phyloP scores from a whole-genome alignment of 2,329 filamentous ascomycete species.

The Sclerotinia spermophila region DNA sequence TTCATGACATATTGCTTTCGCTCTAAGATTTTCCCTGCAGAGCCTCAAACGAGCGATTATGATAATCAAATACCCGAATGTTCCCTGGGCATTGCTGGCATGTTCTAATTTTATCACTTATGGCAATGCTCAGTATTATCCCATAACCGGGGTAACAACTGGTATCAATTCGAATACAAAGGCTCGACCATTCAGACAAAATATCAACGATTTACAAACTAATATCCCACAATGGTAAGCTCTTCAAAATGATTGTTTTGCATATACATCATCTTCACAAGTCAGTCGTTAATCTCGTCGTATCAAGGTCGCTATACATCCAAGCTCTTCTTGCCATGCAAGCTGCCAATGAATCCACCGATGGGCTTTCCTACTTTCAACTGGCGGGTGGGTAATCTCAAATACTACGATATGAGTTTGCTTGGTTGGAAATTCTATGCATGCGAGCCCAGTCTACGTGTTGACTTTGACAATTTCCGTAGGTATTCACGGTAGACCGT shows the following conservation, averaged over 20 bases:
- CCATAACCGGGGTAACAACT: conserved; percentile 26
- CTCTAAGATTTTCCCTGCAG: background rate
- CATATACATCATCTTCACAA: background rate
- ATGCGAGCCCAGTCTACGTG: background rate
- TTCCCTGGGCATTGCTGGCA: background rate
- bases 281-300: conserved; percentile 8
- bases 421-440: background rate
- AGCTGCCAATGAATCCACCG: conserved; percentile 22
- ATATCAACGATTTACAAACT: conserved; percentile 30
- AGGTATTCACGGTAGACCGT: conserved; percentile 31
- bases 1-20: background rate
- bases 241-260: conserved; percentile 16
- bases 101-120: background rate
- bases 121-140: conserved; percentile 15
- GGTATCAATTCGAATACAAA: conserved; percentile 22
- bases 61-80: background rate
- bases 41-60: background rate
- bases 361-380: conserved; percentile 29
- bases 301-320: conserved; percentile 28
- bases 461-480: background rate
- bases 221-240: conserved; percentile 20
- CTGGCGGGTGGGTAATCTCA: conserved; percentile 25
- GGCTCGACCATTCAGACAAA: conserved; percentile 26
- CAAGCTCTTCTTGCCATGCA: conserved; percentile 23
- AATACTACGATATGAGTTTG: background rate